Evolutionary conservation across 176 grass and related monocot genomes (phyloP).

Genomic region (Tillandsia fasciculata): DNA sequence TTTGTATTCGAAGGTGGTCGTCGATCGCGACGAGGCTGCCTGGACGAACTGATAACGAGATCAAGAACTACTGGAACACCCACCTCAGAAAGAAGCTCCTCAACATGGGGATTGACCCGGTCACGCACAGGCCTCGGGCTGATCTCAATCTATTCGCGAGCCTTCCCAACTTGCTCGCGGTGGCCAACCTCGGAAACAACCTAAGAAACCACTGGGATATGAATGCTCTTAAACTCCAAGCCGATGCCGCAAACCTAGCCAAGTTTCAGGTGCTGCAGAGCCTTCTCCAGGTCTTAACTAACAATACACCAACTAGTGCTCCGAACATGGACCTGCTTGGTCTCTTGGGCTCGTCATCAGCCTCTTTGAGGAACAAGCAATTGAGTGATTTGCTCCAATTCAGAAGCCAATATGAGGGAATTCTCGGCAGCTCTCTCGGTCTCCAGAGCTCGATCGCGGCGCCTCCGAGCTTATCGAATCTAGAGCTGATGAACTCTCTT

Average conservation of each 20-base stretch:
- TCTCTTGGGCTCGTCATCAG: constrained; percentile 30
- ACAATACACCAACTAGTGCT: background rate
- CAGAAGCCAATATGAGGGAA: constrained; percentile 32
- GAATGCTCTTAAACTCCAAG: constrained; percentile 45
- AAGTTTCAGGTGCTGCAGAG: constrained; percentile 55
- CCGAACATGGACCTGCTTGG: constrained; percentile 40
- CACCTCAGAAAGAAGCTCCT: constrained; percentile 86
- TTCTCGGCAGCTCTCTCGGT: constrained; percentile 13
- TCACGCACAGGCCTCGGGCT: constrained; percentile 62
- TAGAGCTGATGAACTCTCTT: background rate
- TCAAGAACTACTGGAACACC: constrained; percentile 98
- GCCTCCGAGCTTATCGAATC: background rate
- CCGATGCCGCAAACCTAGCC: constrained; percentile 31
- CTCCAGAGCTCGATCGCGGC: background rate
- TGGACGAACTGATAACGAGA: constrained; percentile 75
- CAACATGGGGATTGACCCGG: constrained; percentile 64
- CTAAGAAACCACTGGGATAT: constrained; percentile 24
- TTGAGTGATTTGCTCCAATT: background rate
- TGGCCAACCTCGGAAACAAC: background rate
- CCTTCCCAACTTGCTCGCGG: constrained; percentile 36
- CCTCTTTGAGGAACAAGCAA: constrained; percentile 3
- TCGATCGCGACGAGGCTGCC: constrained; percentile 54
- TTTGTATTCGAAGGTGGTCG: constrained; percentile 43
- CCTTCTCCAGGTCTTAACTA: constrained; percentile 45
- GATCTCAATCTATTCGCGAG: constrained; percentile 53